Base-by-base conservation (phyloP, 495 filamentous ascomycete genomes). In the Podospora tetraspora region DNA sequence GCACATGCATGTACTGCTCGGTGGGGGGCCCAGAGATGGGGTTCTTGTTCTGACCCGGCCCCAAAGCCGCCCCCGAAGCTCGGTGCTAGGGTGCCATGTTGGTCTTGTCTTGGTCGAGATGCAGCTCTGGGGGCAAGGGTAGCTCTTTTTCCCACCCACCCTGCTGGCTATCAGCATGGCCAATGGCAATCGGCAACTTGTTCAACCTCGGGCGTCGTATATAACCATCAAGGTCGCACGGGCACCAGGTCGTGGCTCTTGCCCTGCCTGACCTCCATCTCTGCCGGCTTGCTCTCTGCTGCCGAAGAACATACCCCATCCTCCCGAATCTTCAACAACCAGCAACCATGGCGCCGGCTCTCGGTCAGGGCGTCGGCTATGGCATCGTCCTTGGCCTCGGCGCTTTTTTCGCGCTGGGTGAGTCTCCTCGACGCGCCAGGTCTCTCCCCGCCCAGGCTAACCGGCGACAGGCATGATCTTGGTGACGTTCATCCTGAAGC, bases 351-450 rank as follows among this genome's bases (percentile, higher is more conserved):
- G 59, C 57, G 58, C 75, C 89, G 23, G 87, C 91, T 7, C 82
- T 95, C 24, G 82, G 80, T 66, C 85, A 90, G 73, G 88, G 85
- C 59, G 90, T 90, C 73, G 92, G 92, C 71, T 95, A 94, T 87
- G 92, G 91, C 66, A 90, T 96, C 74, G 89, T 94, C 66, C 78
- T 94, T 16, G 91, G 92, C 21, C 79, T 93, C 24, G 90, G 91
- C 23, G 87, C 88, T 76, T 83, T 84, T 57, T 95, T 95, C 81
- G 91, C 92, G 11, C 77, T 94, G 68, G 92, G 91, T 93, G 73
- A 84, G 81, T 57, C 30, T 8, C 4, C 30, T 8, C 4, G 13
- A 43, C 34, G 34, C 34, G 34, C 34, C 19, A 5, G 23, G 13
- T 23, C 29, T 19, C n/a, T 3, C 43, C 11, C 16, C 24, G 10